Percentiles rank a stretch among this genome's conserved stretches.
Conservation (phyloP, 73 alveolate genomes). For the Symbiodinium pilosum region DNA sequence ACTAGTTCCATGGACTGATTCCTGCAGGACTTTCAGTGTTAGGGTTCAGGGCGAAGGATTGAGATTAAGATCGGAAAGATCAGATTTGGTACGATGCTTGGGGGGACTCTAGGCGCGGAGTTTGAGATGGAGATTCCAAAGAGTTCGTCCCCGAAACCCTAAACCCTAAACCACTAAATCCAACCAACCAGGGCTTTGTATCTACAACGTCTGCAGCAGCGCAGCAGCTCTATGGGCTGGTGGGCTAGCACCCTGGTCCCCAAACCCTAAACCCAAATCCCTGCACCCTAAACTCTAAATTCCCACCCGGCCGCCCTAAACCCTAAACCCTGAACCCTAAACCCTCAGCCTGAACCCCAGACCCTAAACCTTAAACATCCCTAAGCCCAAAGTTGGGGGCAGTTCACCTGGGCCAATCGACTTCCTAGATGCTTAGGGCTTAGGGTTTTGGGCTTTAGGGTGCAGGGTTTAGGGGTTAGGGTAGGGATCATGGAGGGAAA, state of each 20-base stretch:
- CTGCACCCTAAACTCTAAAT: not conserved
- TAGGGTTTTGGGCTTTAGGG: too few species aligned
- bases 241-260: not conserved
- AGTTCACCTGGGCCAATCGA: too few species aligned
- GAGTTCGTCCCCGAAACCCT: not conserved
- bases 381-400: too few species aligned
- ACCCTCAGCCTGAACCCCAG: not conserved
- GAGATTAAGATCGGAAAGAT: not conserved
- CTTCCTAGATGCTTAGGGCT: too few species aligned
- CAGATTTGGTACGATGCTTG: not conserved
- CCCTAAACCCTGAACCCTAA: conserved; percentile 1
- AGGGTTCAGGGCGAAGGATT: not conserved
- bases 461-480: too few species aligned
- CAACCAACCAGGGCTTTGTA: not conserved
- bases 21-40: not conserved
- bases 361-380: too few species aligned
- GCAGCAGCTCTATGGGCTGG: too few species aligned
- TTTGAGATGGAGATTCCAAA: not conserved
- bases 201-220: not conserved
- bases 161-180: not conserved
- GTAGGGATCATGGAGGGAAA: too few species aligned
- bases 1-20: too few species aligned
- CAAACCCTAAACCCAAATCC: too few species aligned
- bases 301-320: not conserved
- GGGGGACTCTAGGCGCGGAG: not conserved